Evolutionary conservation across 768 basidiomycete genomes (phyloP).

Genomic region (Podaxis mareebaensis): DNA sequence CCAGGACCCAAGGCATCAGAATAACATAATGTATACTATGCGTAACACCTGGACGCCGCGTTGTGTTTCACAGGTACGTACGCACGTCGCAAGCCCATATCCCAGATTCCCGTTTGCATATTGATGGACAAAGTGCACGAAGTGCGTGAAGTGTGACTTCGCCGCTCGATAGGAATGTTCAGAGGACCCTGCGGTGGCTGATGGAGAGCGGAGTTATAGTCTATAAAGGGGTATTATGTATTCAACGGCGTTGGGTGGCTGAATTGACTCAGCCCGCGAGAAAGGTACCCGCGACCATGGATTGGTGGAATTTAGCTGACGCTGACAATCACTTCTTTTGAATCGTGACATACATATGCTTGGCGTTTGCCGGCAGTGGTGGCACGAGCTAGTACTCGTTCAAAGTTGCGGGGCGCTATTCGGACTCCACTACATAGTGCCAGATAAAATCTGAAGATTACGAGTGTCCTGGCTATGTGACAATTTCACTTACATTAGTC

Average conservation of each 20-base stretch:
- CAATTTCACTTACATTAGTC: too few species aligned
- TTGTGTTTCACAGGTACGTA: background rate
- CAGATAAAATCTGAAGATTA: too few species aligned
- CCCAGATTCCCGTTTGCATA: background rate
- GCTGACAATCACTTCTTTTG: background rate
- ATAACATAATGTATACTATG: background rate
- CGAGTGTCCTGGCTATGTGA: too few species aligned
- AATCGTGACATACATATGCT: background rate
- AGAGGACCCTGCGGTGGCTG: background rate
- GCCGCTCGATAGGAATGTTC: background rate
- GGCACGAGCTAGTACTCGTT: background rate
- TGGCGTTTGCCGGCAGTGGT: background rate
- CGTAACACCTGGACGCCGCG: background rate
- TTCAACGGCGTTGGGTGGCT: background rate
- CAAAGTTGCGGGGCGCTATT: background rate
- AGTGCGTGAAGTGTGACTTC: background rate
- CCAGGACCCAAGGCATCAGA: background rate
- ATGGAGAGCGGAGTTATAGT: background rate
- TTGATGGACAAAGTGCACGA: background rate
- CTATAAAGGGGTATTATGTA: constrained; percentile 1
- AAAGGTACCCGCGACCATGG: constrained; percentile 5
- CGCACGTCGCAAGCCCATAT: background rate
- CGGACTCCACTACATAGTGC: background rate
- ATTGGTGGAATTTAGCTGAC: background rate
- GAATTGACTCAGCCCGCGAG: background rate